A percentile compares a stretch with the other conserved stretches of the same genome.
These are phyloP conservation scores for Alternaria sp. DNA, from an alignment of 2,329 filamentous ascomycete species.

Conservation along the genomic window DNA sequence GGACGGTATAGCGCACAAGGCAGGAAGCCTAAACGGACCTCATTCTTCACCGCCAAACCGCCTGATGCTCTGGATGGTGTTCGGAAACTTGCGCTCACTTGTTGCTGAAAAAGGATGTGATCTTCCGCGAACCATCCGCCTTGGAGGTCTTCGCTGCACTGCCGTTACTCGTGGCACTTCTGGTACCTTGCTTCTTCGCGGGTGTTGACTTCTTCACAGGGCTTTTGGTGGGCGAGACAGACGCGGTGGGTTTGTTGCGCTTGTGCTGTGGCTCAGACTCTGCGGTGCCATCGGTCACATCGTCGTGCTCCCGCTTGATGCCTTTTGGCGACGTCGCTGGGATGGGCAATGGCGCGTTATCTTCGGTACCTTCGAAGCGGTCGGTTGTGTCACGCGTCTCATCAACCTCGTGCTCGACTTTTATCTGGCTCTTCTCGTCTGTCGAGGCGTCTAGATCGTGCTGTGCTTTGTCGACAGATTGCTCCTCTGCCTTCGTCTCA, in stretches of 20 bases:
- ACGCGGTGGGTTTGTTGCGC: constrained; percentile 26
- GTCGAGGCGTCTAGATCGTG: constrained; percentile 16
- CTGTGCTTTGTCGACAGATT: constrained; percentile 22
- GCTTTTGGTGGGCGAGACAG: constrained; percentile 28
- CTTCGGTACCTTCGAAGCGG: constrained; percentile 53
- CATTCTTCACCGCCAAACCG: constrained; percentile 18
- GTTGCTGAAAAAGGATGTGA: constrained; percentile 63
- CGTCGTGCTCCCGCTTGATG: constrained; percentile 58
- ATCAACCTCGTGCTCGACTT: constrained; percentile 48
- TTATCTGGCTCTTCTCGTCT: constrained; percentile 33
- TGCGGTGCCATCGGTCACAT: constrained; percentile 39
- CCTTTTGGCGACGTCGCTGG: constrained; percentile 35
- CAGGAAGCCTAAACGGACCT: constrained; percentile 23
- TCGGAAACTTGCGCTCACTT: constrained; percentile 43
- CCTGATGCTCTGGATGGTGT: background rate
- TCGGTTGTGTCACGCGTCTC: constrained; percentile 54
- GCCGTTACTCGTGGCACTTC: constrained; percentile 64
- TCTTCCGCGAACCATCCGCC: constrained; percentile 60
- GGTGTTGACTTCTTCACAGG: constrained; percentile 34
- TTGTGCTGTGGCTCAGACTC: constrained; percentile 49
- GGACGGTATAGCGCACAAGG: constrained; percentile 16
- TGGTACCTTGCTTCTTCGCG: constrained; percentile 52
- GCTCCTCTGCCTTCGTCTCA: constrained; percentile 23
- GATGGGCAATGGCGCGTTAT: constrained; percentile 59
- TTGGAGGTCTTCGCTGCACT: constrained; percentile 54